A percentile compares a stretch with the other conserved stretches of the same genome.
phyloP scores from a whole-genome alignment of 352 stramenopile species.

The Globisporangium paroecandrum region DNA sequence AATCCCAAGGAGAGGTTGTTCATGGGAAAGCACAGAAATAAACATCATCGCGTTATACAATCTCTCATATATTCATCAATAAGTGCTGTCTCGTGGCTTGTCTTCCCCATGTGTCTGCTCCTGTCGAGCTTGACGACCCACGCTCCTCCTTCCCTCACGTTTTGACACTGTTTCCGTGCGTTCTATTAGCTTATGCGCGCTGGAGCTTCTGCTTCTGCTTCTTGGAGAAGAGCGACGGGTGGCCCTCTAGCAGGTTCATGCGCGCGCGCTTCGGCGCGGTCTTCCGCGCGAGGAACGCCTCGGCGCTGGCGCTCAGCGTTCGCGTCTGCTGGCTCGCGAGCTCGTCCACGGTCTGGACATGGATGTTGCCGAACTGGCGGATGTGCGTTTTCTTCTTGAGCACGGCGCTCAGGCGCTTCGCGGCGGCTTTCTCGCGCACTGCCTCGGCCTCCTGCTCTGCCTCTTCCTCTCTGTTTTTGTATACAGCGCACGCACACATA shows the following conservation, averaged over 20 bases:
- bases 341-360: conserved; percentile 64
- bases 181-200: conserved; percentile 9
- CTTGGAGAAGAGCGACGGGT: conserved; percentile 67
- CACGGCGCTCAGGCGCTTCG: conserved; percentile 18
- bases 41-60: background rate
- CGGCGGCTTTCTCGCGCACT: conserved; percentile 20
- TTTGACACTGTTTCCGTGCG: background rate
- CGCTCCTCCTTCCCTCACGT: background rate
- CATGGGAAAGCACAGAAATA: background rate
- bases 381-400: conserved; percentile 62
- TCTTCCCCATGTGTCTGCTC: background rate
- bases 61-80: background rate
- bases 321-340: conserved; percentile 42
- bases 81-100: background rate
- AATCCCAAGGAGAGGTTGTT: background rate
- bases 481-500: background rate
- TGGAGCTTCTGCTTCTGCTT: conserved; percentile 53
- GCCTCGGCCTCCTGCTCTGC: conserved; percentile 40
- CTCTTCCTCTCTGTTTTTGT: conserved; percentile 42
- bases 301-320: conserved; percentile 38
- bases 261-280: conserved; percentile 47
- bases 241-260: conserved; percentile 69
- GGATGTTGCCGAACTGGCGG: conserved; percentile 68
- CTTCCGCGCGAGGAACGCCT: conserved; percentile 50
- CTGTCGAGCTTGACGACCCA: background rate